Evolutionary conservation across 208 protist genomes (phyloP).

Genomic region (Trypanosoma mega): DNA sequence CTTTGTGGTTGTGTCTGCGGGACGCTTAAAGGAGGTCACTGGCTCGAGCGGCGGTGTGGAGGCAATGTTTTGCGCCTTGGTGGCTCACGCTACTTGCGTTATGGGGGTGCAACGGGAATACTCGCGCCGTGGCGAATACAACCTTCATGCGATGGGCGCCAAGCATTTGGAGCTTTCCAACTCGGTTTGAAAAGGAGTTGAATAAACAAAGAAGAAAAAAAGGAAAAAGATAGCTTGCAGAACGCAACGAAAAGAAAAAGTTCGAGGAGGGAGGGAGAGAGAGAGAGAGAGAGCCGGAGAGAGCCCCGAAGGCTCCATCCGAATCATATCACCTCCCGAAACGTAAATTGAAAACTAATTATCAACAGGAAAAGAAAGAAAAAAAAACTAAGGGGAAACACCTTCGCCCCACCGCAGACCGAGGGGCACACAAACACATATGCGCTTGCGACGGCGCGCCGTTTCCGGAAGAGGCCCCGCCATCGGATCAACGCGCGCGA

Average conservation of each 20-base stretch:
- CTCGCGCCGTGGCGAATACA: slow-evolving; percentile 51
- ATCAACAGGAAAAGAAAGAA: slow-evolving; percentile 12
- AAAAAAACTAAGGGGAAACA: slow-evolving; percentile 8
- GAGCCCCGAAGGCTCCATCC: not conserved
- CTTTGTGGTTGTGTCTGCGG: slow-evolving; percentile 61
- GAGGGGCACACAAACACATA: no score
- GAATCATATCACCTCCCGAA: not conserved
- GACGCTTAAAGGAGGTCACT: slow-evolving; percentile 22
- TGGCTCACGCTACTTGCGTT: slow-evolving; percentile 72
- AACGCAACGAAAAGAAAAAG: not conserved
- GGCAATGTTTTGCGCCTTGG: slow-evolving; percentile 43
- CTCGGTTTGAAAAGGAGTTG: no score
- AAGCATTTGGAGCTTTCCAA: slow-evolving; percentile 54
- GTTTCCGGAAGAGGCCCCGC: no score
- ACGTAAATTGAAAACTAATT: no score
- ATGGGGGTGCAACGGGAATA: slow-evolving; percentile 69
- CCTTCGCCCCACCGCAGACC: no score
- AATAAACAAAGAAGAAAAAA: no score
- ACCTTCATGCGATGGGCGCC: slow-evolving; percentile 64
- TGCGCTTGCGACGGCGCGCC: no score
- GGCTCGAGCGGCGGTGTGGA: slow-evolving; percentile 28
- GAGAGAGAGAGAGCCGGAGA: not conserved
- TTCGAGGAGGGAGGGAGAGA: not conserved
- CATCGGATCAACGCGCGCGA: no score
- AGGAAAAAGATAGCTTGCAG: not conserved